These are phyloP conservation scores for Fomitopsis serialis DNA, from an alignment of 768 basidiomycete genomes.

Conservation along the genomic window DNA sequence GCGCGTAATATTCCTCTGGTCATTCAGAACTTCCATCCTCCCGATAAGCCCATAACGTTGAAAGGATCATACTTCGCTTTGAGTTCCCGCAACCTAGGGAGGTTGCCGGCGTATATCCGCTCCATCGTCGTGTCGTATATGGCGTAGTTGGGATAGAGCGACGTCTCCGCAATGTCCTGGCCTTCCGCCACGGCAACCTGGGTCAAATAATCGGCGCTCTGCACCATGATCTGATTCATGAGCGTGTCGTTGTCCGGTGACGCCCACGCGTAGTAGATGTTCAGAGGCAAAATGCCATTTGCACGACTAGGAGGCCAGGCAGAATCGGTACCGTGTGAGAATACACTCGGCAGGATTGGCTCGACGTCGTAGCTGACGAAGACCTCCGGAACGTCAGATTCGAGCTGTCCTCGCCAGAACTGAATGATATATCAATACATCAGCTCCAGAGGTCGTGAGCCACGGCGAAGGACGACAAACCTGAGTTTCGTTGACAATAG, in stretches of 20 bases:
- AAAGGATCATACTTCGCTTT: conserved; percentile 46
- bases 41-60: conserved; percentile 61
- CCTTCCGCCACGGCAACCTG: conserved; percentile 34
- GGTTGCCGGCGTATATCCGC: conserved; percentile 45
- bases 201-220: conserved; percentile 36
- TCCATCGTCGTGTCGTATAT: conserved; percentile 44
- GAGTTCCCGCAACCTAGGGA: conserved; percentile 35
- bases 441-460: neutral
- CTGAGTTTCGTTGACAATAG: conserved; percentile 39
- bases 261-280: conserved; percentile 41
- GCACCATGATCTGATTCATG: conserved; percentile 34
- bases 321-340: conserved; percentile 31
- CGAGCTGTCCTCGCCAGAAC: conserved; percentile 40
- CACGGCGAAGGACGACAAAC: conserved; percentile 15
- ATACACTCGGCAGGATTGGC: conserved; percentile 40
- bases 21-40: conserved; percentile 46
- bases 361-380: conserved; percentile 44
- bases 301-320: conserved; percentile 45
- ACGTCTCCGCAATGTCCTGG: conserved; percentile 31
- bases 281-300: conserved; percentile 36
- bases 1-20: neutral
- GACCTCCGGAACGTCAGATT: conserved; percentile 30
- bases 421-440: conserved; percentile 12
- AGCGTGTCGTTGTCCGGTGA: conserved; percentile 31
- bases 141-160: conserved; percentile 60